Conservation (phyloP, 192 early-diverging fungal genomes). For the Thamnidium elegans region DNA sequence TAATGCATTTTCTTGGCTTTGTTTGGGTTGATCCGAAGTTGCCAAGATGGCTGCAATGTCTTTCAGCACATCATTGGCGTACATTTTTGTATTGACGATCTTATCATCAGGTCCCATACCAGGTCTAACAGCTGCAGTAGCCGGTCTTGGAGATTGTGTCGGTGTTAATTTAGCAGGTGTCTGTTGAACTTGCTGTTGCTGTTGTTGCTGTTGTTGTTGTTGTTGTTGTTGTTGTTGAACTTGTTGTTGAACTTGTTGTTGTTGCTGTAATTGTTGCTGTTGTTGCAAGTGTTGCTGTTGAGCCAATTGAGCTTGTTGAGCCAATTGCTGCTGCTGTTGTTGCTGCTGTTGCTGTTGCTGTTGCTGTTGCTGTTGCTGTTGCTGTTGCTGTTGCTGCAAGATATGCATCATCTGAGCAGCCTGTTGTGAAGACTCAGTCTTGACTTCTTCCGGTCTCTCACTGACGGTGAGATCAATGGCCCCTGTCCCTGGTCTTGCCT, state of each 20-base stretch:
- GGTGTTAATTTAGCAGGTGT: not conserved
- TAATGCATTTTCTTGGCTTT: not conserved
- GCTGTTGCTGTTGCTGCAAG: not conserved
- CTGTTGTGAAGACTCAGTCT: not conserved
- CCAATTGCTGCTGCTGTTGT: not conserved
- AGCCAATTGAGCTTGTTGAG: not conserved
- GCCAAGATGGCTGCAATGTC: slow-evolving; percentile 10
- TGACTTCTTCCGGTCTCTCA: not conserved
- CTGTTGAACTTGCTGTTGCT: slow-evolving; percentile 18
- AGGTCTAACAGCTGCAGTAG: not conserved
- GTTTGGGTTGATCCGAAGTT: not conserved
- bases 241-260: slow-evolving; percentile 10
- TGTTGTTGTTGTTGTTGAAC: slow-evolving; percentile 17
- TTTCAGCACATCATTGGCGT: slow-evolving; percentile 21
- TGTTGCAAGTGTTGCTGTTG: slow-evolving; percentile 11
- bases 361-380: not conserved
- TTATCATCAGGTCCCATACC: slow-evolving; percentile 14
- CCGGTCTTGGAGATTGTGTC: not conserved
- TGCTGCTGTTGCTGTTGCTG: not conserved
- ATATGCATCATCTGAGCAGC: not conserved
- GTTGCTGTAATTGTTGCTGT: slow-evolving; percentile 18
- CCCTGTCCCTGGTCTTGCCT: not conserved
- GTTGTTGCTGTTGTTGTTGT: slow-evolving; percentile 4
- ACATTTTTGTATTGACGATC: slow-evolving; percentile 11
- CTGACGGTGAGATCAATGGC: not conserved